Base-by-base conservation (phyloP, 495 filamentous ascomycete genomes). In the Patellaria atrata region DNA sequence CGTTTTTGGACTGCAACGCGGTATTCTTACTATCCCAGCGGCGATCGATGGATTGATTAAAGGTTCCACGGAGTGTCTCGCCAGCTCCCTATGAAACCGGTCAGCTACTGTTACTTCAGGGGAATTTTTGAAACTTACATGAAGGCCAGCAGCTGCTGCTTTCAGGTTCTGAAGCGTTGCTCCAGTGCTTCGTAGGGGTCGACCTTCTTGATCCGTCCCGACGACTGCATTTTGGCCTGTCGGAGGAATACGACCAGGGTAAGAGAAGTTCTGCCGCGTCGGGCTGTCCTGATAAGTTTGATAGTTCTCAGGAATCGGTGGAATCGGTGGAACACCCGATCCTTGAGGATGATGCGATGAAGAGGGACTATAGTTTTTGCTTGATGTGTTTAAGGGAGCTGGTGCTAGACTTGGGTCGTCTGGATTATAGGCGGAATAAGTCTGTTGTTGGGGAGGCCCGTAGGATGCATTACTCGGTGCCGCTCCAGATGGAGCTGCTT, bases 61-160 rank as follows among this genome's bases (percentile, higher is more conserved):
- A 33, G 19, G 40, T 48, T 4, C 45, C 45, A 22, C 45, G 45
- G 17, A 48, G 40, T 21, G 45, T 40, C 30, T 48, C 45, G 18
- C 45, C 40, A 10, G 40, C 45, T 20, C 45, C 45, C 45, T 48
- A 24, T 13, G n/a, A n/a, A n/a, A n/a, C n/a, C n/a, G n/a, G n/a
- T n/a, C n/a, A n/a, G n/a, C n/a, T n/a, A n/a, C n/a, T n/a, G n/a
- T n/a, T n/a, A n/a, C n/a, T n/a, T n/a, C n/a, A n/a, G n/a, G n/a
- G n/a, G n/a, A n/a, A n/a, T n/a, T 8, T 12, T 8, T 8, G 12
- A 26, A 12, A 12, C 45, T 40, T 40, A 48, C 45, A 35, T 48
- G 45, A 17, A 48, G 40, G 17, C 45, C 45, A 1, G 45, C 45
- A 12, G 45, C 45, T 9, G 45, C 45, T 19, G 36, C 40, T 21